These are phyloP conservation scores for Hansenula lynferdii DNA, from an alignment of 1,139 yeast species.

Conservation along the genomic window DNA sequence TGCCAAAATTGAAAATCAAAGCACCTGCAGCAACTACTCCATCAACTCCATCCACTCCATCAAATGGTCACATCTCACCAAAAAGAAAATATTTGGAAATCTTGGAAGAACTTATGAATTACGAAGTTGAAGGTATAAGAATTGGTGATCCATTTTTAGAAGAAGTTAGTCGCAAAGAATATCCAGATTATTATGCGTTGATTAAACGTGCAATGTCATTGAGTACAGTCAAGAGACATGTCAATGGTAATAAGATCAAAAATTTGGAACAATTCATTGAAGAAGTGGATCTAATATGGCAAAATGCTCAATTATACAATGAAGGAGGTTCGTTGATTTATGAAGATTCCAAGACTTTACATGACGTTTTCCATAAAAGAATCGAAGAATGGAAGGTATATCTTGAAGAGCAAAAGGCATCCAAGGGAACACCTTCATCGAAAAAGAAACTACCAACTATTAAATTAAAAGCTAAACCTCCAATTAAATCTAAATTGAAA, in stretches of 20 bases:
- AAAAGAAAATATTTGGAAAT: conserved; percentile 11
- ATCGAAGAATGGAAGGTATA: conserved; percentile 24
- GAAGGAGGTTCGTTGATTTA: conserved; percentile 82
- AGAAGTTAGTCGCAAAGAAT: conserved; percentile 47
- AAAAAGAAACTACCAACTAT: neutral
- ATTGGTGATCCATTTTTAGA: conserved; percentile 47
- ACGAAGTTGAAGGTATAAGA: conserved; percentile 15
- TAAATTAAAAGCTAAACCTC: conserved; percentile 2
- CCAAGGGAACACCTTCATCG: neutral
- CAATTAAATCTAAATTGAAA: conserved; percentile 3
- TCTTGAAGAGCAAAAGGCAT: neutral
- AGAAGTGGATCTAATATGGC: conserved; percentile 72
- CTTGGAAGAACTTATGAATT: conserved; percentile 16
- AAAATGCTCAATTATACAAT: conserved; percentile 78
- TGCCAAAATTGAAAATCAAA: conserved; percentile 4
- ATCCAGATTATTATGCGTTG: conserved; percentile 67
- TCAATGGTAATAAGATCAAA: conserved; percentile 25
- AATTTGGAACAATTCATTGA: conserved; percentile 30
- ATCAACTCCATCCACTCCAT: conserved; percentile 4
- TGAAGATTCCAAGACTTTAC: conserved; percentile 68
- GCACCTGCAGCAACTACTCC: conserved; percentile 1
- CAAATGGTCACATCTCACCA: neutral
- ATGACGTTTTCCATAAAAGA: conserved; percentile 30
- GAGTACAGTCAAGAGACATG: conserved; percentile 51
- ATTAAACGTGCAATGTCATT: conserved; percentile 71